Evolutionary conservation across 2,329 filamentous ascomycete genomes (phyloP), one percentile per base, ranked within the genome.

Genomic region (Thielaviopsis ethacetica): DNA sequence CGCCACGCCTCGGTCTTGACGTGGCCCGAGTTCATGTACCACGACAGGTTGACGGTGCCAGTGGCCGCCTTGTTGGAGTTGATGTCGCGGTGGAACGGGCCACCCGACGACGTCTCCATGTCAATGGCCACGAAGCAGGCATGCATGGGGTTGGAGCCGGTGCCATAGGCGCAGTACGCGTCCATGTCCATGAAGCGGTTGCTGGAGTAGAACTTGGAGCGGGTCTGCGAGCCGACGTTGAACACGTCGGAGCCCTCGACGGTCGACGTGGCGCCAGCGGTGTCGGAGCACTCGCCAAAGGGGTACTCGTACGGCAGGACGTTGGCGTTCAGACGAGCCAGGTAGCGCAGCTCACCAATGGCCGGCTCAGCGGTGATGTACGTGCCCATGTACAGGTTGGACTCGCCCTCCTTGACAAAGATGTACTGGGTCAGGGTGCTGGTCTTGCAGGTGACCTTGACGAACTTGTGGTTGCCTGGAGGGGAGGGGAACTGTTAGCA

Each of bases 151-250:
- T 70, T 68, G 58, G 66, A 65, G 30, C 67, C 69, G 61, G 71
- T 72, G 22, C 77, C 76, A 61, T 75, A 76, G 44, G 83, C 78
- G 68, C 83, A 86, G 66, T 84, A 82, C 26, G 78, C 75, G 52
- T 79, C 72, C 64, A 84, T 82, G 66, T 86, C 83, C 65, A 86
- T 85, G 69, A 84, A 86, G n/a, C 82, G 76, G 62, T 83, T 73
- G 61, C 79, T 82, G 1, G 80, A 84, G 71, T 83, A 86, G 72
- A 86, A 86, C 68, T 86, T 86, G 69, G 78, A 82, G 47, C 83
- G 77, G 0, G 83, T 86, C 67, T 86, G 72, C 22, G 81, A 78
- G 62, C 73, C 69, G 52, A 86, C 80, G 9, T 81, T 61, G 65
- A 77, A 86, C 59, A 80, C 77, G 60, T 81, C 78, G 0, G 73